Base-by-base conservation (phyloP, 2,329 filamentous ascomycete genomes). In the Aspergillus aculeatinus region DNA sequence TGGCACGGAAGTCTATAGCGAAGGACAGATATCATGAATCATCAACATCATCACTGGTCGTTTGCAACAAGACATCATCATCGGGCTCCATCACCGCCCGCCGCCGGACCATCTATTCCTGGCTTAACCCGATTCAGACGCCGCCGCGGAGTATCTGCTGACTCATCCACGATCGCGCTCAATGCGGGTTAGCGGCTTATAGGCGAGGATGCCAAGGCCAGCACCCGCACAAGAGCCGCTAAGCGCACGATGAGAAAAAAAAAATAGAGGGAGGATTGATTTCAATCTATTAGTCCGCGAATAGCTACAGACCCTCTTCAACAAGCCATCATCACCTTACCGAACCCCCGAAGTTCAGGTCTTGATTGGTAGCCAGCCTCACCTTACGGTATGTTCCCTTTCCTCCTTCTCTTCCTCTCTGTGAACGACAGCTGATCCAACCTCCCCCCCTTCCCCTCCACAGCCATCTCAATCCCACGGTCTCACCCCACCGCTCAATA, bases 281-380 rank as follows among this genome's bases (percentile, higher is more conserved):
- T 62, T 60, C 64, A 58, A 65, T 55, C 58, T 48, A 53, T 54
- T 48, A 50, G 48, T 65, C 65, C 53, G 64, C 63, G 58, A 29
- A 64, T 65, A 63, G 29, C 64, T n/a, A 65, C 60, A 67, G 55
- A 63, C 50, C 62, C 59, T 62, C 62, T 66, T 35, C 14, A 63
- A 69, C 64, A 71, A 66, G 72, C 73, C 71, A 74, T 89, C 87
- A 89, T 91, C 89, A 91, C 89, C 84, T 91, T 90, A 88, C 89
- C 87, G 89, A 82, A 86, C 87, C 85, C 51, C 75, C 71, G 78
- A 77, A 83, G 86, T 89, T 89, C 88, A 89, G 90, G 89, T 92
- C 89, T 85, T 91, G 89, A 91, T 86, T 88, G 86, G 79, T 76
- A 72, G 71, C 68, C 70, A 67, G 66, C 65, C 68, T 69, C 67